Base-by-base conservation (phyloP, 1,284 basidiomycete genomes). In the Ustanciosporium gigantosporum region DNA sequence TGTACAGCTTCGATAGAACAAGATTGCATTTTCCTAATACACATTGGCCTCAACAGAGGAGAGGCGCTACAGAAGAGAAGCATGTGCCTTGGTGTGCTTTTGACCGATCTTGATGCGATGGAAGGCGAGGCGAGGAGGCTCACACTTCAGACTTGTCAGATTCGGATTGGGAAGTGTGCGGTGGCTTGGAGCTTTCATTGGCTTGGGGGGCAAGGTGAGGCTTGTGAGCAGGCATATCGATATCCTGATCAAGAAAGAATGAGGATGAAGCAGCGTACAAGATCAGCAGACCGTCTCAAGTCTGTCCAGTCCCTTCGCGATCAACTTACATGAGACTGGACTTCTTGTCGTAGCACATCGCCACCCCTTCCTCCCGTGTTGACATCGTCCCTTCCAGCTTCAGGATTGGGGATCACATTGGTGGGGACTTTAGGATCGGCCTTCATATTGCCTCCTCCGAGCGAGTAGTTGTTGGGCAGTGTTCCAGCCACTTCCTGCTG, bases 311-410 rank as follows among this genome's bases (percentile, higher is more conserved):
- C n/a, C 27, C 6, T n/a, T n/a, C n/a, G n/a, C n/a, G n/a, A n/a
- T n/a, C n/a, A n/a, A 38, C 36, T 25, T 20, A 56, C 59, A 27
- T 56, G 59, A 15, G 48, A 32, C 35, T 56, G 47, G 5, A 40
- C 34, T 14, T 46, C 38, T 16, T 51, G 41, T 6, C 48, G 37
- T 4, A 56, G 31, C 1, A 47, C 52, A 25, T 56, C 52, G 21
- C 52, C 59, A 3, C 59, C 52, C 0, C 59, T 34, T 21, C 52
- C 59, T 11, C 59, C 52, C 2, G 57, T 60, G 51, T 61, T 55
- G 36, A 38, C 41, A 15, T 55, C 58, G 32, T 55, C 43, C 13
- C 58, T 20, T 4, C 59, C 47, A 2, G 44, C 44, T 21, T 62
- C 47, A 5, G 52, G 43, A 32, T 56, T 62, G 4, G 59, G 59